phyloP scores from a whole-genome alignment of 805 yeast genomes.

The Lipomyces starkeyi region DNA sequence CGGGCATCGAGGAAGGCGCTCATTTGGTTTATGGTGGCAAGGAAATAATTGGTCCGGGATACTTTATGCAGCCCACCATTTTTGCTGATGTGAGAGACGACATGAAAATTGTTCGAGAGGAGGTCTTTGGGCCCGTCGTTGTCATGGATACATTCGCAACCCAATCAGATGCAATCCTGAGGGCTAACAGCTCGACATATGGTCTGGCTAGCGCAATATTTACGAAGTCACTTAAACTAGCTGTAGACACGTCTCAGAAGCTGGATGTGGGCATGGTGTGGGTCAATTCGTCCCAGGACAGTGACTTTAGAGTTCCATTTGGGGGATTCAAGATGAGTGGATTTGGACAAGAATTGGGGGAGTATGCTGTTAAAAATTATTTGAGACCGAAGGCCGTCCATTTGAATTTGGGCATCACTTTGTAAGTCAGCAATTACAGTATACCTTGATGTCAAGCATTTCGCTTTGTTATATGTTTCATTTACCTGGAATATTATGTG shows the following conservation, averaged over 20 bases:
- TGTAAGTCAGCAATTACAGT: no score
- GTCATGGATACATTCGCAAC: constrained; percentile 66
- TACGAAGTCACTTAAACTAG: constrained; percentile 68
- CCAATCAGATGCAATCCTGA: constrained; percentile 68
- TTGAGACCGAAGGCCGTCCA: constrained; percentile 83
- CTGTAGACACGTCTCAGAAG: constrained; percentile 65
- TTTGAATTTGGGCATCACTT: constrained; percentile 38
- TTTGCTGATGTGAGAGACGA: constrained; percentile 71
- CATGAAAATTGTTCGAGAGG: constrained; percentile 74
- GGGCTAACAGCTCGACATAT: constrained; percentile 74
- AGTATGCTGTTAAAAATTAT: constrained; percentile 83
- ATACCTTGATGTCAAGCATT: no score
- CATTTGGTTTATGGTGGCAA: constrained; percentile 80
- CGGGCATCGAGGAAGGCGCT: constrained; percentile 85
- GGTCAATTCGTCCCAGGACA: constrained; percentile 74
- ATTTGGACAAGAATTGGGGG: constrained; percentile 91
- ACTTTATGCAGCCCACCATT: constrained; percentile 74
- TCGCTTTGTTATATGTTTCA: no score
- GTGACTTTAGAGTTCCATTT: constrained; percentile 86
- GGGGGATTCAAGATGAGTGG: constrained; percentile 94
- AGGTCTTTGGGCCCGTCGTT: constrained; percentile 89
- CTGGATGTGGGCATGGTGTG: constrained; percentile 72
- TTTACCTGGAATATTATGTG: no score
- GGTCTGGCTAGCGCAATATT: constrained; percentile 86
- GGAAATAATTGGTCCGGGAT: constrained; percentile 42